These are phyloP conservation scores for Polytrichum commune DNA, from an alignment of 225 moss, liverwort and hornwort genomes.

Conservation along the genomic window DNA sequence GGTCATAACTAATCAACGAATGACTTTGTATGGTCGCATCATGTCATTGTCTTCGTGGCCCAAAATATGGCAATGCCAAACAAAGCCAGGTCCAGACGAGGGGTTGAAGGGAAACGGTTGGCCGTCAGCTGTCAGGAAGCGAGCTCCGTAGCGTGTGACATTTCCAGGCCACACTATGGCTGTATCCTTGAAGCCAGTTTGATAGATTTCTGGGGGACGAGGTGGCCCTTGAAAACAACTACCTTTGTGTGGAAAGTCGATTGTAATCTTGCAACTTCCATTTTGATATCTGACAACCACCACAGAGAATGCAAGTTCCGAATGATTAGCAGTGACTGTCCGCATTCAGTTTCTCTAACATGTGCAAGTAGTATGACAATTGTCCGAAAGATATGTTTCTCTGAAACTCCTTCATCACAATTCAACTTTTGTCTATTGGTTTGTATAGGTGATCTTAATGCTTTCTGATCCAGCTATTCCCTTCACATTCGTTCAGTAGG, in stretches of 20 bases:
- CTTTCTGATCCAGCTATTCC: too few species aligned
- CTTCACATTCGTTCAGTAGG: too few species aligned
- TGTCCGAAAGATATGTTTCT: too few species aligned
- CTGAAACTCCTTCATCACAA: too few species aligned
- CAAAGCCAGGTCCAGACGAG: slow-evolving; percentile 14
- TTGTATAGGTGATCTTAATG: too few species aligned
- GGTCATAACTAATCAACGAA: background rate
- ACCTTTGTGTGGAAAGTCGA: background rate
- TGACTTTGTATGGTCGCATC: slow-evolving; percentile 17
- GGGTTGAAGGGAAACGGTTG: slow-evolving; percentile 11
- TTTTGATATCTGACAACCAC: background rate
- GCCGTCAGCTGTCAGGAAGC: slow-evolving; percentile 5
- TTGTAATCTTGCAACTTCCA: background rate
- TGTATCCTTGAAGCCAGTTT: slow-evolving; percentile 8
- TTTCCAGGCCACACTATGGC: slow-evolving; percentile 2
- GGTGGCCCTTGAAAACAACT: slow-evolving; percentile 1
- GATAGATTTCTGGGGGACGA: slow-evolving; percentile 3
- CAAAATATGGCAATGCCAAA: slow-evolving; percentile 25
- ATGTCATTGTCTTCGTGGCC: slow-evolving; percentile 28
- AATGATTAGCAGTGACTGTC: too few species aligned
- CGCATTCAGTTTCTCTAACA: too few species aligned
- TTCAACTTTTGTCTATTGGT: too few species aligned
- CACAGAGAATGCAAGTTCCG: too few species aligned
- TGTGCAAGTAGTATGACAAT: too few species aligned
- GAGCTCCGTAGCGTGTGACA: slow-evolving; percentile 1